Percentiles rank a stretch among this genome's conserved stretches.
Conservation (phyloP, 2,329 filamentous ascomycete species). For the Podosphaera xanthii region DNA sequence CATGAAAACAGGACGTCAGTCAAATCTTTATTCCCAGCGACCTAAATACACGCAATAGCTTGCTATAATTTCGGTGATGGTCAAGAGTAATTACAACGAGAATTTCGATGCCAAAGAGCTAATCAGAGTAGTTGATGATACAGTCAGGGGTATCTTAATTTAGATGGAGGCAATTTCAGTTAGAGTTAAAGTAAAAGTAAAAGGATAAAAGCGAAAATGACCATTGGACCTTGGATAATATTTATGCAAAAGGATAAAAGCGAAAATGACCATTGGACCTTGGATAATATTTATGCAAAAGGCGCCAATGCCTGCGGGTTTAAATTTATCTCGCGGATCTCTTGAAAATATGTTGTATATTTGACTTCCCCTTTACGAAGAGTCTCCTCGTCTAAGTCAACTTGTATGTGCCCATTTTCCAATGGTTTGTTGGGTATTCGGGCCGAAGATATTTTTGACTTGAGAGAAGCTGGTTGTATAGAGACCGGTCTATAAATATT, state of each 20-base stretch:
- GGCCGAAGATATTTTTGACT: conserved; percentile 13
- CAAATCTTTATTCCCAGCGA: too few relatives aligned
- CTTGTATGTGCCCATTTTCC: conserved; percentile 21
- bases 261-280: neutral
- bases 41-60: too few relatives aligned
- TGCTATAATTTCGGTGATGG: too few relatives aligned
- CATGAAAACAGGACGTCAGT: too few relatives aligned
- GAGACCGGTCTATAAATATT: conserved; percentile 19
- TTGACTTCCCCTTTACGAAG: conserved; percentile 21
- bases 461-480: conserved; percentile 18
- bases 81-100: neutral
- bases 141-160: neutral
- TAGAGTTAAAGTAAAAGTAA: neutral
- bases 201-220: neutral
- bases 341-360: conserved; percentile 22
- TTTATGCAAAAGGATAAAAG: neutral
- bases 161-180: neutral
- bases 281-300: conserved; percentile 6
- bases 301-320: conserved; percentile 13
- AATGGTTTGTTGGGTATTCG: conserved; percentile 18
- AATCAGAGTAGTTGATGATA: neutral
- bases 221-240: neutral
- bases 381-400: conserved; percentile 21
- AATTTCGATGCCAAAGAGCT: neutral
- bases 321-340: conserved; percentile 9